These are phyloP conservation scores for Coemansia sp. DNA, from an alignment of 192 early-diverging fungal genomes.

Conservation along the genomic window DNA sequence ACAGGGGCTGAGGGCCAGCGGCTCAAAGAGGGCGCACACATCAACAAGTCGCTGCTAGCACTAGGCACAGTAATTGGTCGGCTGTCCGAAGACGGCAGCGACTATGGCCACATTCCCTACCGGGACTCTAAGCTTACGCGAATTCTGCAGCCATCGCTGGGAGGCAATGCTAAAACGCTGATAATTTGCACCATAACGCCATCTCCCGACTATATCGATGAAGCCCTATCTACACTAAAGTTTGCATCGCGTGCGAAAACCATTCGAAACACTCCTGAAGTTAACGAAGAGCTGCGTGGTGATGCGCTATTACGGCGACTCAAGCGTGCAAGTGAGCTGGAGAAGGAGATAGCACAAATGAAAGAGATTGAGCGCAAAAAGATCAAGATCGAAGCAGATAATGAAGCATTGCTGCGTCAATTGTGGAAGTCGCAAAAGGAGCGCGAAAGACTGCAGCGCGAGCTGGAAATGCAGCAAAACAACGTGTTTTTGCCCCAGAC, in stretches of 20 bases:
- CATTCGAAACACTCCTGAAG: slow-evolving; percentile 75
- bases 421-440: slow-evolving; percentile 52
- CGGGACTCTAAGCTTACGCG: slow-evolving; percentile 96
- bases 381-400: slow-evolving; percentile 49
- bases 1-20: slow-evolving; percentile 73
- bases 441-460: slow-evolving; percentile 40
- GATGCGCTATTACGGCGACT: slow-evolving; percentile 50
- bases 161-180: slow-evolving; percentile 83
- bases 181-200: slow-evolving; percentile 94
- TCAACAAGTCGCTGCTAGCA: slow-evolving; percentile 88
- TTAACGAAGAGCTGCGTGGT: slow-evolving; percentile 65
- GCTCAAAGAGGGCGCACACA: slow-evolving; percentile 94
- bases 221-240: slow-evolving; percentile 89
- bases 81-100: slow-evolving; percentile 64
- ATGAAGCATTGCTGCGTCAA: slow-evolving; percentile 49
- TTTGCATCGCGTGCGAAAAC: slow-evolving; percentile 92
- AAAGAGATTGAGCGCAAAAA: slow-evolving; percentile 52
- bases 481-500: slow-evolving; percentile 27
- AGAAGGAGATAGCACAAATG: slow-evolving; percentile 55
- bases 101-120: slow-evolving; percentile 86
- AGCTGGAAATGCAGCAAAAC: slow-evolving; percentile 44
- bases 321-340: slow-evolving; percentile 48
- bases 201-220: slow-evolving; percentile 72
- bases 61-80: slow-evolving; percentile 92
- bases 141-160: slow-evolving; percentile 87